These are phyloP conservation scores for Verticillium albo-atrum DNA, from an alignment of 2,329 filamentous ascomycete species.

Conservation along the genomic window DNA sequence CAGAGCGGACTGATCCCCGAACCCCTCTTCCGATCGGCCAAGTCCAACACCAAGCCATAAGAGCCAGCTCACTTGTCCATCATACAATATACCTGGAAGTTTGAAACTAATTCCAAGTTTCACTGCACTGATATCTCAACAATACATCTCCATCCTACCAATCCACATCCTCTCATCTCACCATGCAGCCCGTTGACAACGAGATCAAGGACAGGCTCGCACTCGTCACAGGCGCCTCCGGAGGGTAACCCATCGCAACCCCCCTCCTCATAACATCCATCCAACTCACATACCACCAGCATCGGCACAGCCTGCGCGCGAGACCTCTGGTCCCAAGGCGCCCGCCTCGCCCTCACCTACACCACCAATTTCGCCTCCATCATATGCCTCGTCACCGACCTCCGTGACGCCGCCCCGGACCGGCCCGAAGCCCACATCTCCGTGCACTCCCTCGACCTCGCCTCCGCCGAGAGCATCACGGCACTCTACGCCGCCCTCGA, in stretches of 20 bases:
- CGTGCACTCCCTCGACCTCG: conserved; percentile 55
- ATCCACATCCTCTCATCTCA: background rate
- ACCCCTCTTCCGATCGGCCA: background rate
- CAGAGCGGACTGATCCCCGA: background rate
- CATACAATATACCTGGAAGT: too few relatives aligned
- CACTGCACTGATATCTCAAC: too few relatives aligned
- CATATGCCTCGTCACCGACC: conserved; percentile 34
- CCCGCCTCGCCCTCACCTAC: conserved; percentile 56
- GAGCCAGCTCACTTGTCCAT: background rate
- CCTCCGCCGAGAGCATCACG: conserved; percentile 45
- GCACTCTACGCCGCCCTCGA: conserved; percentile 51
- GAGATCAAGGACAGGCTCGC: conserved; percentile 49
- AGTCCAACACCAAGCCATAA: background rate
- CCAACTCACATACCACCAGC: conserved; percentile 25
- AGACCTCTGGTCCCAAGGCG: conserved; percentile 46
- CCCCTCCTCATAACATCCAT: background rate
- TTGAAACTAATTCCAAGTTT: too few relatives aligned
- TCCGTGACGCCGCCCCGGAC: conserved; percentile 26
- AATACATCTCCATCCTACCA: background rate
- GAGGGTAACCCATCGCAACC: conserved; percentile 41
- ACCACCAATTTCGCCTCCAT: conserved; percentile 44
- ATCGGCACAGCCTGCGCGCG: conserved; percentile 56
- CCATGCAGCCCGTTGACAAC: conserved; percentile 24
- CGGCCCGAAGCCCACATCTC: conserved; percentile 36
- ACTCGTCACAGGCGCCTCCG: conserved; percentile 57